These are phyloP conservation scores for Theileria equi DNA, from an alignment of 169 alveolate genomes.

Conservation along the genomic window DNA sequence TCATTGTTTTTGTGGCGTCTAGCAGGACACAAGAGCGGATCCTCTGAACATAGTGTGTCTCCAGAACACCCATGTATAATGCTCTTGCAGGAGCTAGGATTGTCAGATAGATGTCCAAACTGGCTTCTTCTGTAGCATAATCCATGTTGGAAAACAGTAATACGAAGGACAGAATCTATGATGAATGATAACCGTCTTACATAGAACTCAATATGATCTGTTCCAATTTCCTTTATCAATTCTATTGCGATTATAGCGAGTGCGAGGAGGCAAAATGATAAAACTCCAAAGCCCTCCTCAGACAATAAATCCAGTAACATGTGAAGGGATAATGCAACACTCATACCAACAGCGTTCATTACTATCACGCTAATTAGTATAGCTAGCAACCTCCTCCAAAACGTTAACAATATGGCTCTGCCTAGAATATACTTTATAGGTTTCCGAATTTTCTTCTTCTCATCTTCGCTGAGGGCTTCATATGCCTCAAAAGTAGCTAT, in stretches of 20 bases:
- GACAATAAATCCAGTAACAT: neutral
- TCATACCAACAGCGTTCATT: constrained; percentile 20
- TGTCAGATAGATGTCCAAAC: neutral
- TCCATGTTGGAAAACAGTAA: constrained; percentile 46
- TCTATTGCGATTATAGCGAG: constrained; percentile 13
- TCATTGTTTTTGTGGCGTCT: constrained; percentile 45
- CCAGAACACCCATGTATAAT: neutral
- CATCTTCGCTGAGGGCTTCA: neutral
- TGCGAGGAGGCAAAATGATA: neutral
- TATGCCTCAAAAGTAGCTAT: constrained; percentile 1
- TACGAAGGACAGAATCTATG: constrained; percentile 17
- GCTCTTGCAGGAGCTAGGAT: neutral
- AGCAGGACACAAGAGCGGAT: constrained; percentile 53
- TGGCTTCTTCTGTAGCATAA: constrained; percentile 39
- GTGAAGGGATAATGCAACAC: constrained; percentile 9
- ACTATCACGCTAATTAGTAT: constrained; percentile 12
- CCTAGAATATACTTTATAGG: constrained; percentile 8
- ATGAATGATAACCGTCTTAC: neutral
- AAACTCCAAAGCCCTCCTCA: neutral
- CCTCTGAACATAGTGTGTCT: constrained; percentile 3
- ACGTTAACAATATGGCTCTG: constrained; percentile 32
- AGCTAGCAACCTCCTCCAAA: constrained; percentile 18
- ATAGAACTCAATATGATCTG: constrained; percentile 29
- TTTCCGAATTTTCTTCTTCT: neutral
- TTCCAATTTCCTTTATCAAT: neutral